Percentiles rank a stretch among this genome's conserved stretches.
Evolutionary conservation across 108 stramenopile genomes (phyloP).

Genomic region (Fragilaria radians): DNA sequence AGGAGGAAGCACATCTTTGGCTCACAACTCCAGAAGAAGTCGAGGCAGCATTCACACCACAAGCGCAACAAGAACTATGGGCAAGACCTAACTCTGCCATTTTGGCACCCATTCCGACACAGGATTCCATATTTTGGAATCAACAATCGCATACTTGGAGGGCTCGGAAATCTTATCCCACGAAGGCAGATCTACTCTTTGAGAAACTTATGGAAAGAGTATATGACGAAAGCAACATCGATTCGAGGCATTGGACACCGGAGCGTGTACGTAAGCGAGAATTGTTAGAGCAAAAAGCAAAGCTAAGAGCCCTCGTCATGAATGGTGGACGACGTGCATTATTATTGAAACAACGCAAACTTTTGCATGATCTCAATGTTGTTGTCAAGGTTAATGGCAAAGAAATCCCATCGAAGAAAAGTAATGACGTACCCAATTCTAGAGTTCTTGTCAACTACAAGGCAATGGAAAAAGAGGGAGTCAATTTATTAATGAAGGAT

Average conservation of each 20-base stretch:
- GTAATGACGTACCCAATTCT: conserved; percentile 58
- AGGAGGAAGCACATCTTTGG: conserved; percentile 70
- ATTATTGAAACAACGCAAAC: conserved; percentile 54
- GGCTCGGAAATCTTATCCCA: conserved; percentile 58
- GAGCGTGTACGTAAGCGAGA: conserved; percentile 43
- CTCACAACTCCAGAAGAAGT: conserved; percentile 76
- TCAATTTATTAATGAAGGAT: conserved; percentile 56
- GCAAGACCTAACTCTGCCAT: conserved; percentile 50
- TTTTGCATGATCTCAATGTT: conserved; percentile 51
- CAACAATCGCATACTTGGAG: conserved; percentile 72
- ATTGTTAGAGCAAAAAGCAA: conserved; percentile 57
- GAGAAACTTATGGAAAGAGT: conserved; percentile 54
- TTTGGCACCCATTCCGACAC: conserved; percentile 63
- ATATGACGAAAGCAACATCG: conserved; percentile 60
- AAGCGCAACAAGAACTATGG: conserved; percentile 68
- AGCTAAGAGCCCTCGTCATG: conserved; percentile 64
- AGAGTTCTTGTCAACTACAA: conserved; percentile 54
- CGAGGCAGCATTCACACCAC: conserved; percentile 58
- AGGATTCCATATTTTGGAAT: conserved; percentile 75
- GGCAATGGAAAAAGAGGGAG: conserved; percentile 77
- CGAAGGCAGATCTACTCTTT: conserved; percentile 46
- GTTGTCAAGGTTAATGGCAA: conserved; percentile 26
- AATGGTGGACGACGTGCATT: conserved; percentile 54
- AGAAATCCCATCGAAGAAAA: conserved; percentile 26
- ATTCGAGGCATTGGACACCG: conserved; percentile 57